Evolutionary conservation across 352 stramenopile genomes (phyloP).

Genomic region (Phytopythium delawarense): DNA sequence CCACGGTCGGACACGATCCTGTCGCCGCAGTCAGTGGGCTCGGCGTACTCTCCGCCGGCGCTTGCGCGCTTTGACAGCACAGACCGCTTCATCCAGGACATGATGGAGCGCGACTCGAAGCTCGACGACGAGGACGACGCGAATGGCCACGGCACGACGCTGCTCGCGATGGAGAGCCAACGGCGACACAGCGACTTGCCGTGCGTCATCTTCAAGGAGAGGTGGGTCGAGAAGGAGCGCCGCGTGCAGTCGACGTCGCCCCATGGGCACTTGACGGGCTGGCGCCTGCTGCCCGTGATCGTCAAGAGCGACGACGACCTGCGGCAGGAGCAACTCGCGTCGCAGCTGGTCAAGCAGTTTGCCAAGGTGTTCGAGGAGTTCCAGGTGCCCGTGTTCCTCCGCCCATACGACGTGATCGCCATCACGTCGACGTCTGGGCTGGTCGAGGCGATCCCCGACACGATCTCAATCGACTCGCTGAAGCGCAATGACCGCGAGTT

Average conservation of each 20-base stretch:
- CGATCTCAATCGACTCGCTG: constrained; percentile 97
- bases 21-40: constrained; percentile 55
- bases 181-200: constrained; percentile 28
- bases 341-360: constrained; percentile 95
- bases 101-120: constrained; percentile 73
- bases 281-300: constrained; percentile 93
- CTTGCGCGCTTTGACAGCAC: constrained; percentile 74
- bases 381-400: constrained; percentile 92
- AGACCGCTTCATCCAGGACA: constrained; percentile 60
- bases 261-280: constrained; percentile 82
- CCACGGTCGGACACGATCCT: constrained; percentile 53
- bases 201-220: constrained; percentile 92
- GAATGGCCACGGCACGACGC: constrained; percentile 12
- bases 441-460: constrained; percentile 96
- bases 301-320: constrained; percentile 99
- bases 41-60: constrained; percentile 46
- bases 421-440: constrained; percentile 92
- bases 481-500: constrained; percentile 95
- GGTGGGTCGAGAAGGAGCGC: constrained; percentile 93
- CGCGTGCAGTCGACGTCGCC: constrained; percentile 85
- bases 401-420: constrained; percentile 96
- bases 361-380: constrained; percentile 93
- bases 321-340: constrained; percentile 96
- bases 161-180: neutral
- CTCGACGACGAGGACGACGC: constrained; percentile 51